A percentile compares a stretch with the other conserved stretches of the same genome.
Evolutionary conservation across 2,329 filamentous ascomycete species (phyloP).

Genomic region (Nannizziopsis arthrosporioides): DNA sequence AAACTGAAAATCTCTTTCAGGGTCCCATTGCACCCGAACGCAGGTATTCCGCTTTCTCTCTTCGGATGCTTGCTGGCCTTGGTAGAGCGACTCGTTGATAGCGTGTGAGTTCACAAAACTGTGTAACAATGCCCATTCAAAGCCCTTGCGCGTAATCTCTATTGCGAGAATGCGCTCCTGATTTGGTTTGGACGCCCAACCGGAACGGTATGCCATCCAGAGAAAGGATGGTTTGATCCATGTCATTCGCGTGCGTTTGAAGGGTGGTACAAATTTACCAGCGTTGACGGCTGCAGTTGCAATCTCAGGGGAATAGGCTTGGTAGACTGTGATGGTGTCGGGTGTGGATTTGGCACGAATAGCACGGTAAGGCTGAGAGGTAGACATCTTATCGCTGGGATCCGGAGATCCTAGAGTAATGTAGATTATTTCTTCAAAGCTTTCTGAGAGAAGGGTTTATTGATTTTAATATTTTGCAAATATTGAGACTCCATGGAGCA

Average conservation of each 20-base stretch:
- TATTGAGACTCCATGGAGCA: not conserved
- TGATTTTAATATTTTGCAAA: too few relatives aligned
- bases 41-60: constrained; percentile 15
- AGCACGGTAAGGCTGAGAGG: constrained; percentile 30
- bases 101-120: constrained; percentile 23
- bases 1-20: constrained; percentile 42
- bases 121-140: constrained; percentile 37
- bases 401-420: too few relatives aligned
- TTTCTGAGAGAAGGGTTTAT: not conserved
- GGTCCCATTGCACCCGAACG: constrained; percentile 55
- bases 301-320: constrained; percentile 47
- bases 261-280: constrained; percentile 43
- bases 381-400: not conserved
- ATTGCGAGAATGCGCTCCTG: constrained; percentile 49
- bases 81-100: constrained; percentile 12
- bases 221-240: constrained; percentile 54
- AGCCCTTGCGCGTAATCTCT: constrained; percentile 42
- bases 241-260: constrained; percentile 47
- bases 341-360: constrained; percentile 44
- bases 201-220: constrained; percentile 54
- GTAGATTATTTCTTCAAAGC: too few relatives aligned
- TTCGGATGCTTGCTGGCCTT: constrained; percentile 18
- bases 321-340: constrained; percentile 49
- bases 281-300: constrained; percentile 41
- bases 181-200: constrained; percentile 45